Base-by-base conservation (phyloP, 2,329 filamentous ascomycete species). In the Hypoxylon sp. region DNA sequence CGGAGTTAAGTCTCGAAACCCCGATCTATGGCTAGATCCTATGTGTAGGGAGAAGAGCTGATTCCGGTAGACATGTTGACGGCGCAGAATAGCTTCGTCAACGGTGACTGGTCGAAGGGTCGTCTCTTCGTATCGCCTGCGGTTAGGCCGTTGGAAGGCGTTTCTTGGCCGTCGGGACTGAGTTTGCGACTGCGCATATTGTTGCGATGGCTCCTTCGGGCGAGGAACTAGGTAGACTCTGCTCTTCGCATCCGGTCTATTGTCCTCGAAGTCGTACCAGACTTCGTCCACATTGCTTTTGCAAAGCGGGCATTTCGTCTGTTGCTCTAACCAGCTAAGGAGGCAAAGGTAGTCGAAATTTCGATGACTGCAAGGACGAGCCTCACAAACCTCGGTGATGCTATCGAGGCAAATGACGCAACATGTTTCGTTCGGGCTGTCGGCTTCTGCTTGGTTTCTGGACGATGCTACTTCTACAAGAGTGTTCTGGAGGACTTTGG, bases 351-450 rank as follows among this genome's bases (percentile, higher is more conserved):
- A 97, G 82, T 98, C 94, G 77, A 97, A 97, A 72, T 90, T 89
- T 63, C 84, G 81, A 82, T 98, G 94, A 45, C 87, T 86, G 82
- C 94, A 98, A 6, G 94, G 94, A 19, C 86, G 82, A 6, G 92
- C 88, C 55, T 90, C 84, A 69, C 92, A 93, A 57, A 87, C 81
- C 74, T 96, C 92, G 9, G 89, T 88, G 75, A 97, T 84, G 58
- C 82, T 76, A 62, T 95, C 92, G 67, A 98, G 89, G 79, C 94
- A 98, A 79, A 98, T 96, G 69, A 97, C 93, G 79, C 94, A 98
- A 75, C 86, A 88, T 69, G 86, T 81, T 56, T 77, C 75, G 65
- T 77, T 75, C 41, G 62, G 65, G 41, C 77, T 70, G 23, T 76
- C 67, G n/a, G 50, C 71, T 53, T 78, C 77, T 34, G 74, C 66